Conservation (phyloP, 75 land plant genomes). For the Ceratopteris richardii region DNA sequence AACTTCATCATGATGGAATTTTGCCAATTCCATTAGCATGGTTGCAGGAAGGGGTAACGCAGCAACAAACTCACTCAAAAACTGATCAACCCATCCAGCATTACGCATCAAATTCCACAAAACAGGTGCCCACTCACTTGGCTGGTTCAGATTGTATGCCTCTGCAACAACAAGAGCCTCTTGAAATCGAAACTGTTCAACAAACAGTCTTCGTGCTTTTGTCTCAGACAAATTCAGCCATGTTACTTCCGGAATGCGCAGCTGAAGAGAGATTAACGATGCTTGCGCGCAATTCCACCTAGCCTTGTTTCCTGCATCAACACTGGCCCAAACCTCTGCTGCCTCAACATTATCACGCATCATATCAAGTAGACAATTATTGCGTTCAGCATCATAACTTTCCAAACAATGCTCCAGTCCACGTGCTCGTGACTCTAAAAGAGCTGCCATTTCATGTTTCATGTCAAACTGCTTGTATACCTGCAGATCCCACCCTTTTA, state of each 20-base stretch:
- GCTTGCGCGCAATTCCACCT: conserved; percentile 80
- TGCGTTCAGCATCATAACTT: conserved; percentile 51
- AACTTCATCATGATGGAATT: conserved; percentile 73
- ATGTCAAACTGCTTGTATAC: conserved; percentile 90
- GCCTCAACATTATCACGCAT: conserved; percentile 88
- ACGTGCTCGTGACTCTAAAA: conserved; percentile 61
- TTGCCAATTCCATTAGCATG: conserved; percentile 77
- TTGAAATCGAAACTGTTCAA: conserved; percentile 85
- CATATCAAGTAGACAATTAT: conserved; percentile 69
- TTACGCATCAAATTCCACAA: conserved; percentile 90
- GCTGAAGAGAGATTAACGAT: conserved; percentile 81
- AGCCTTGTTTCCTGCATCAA: conserved; percentile 87
- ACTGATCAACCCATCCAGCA: conserved; percentile 71
- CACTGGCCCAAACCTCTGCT: conserved; percentile 74
- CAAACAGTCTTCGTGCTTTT: conserved; percentile 71
- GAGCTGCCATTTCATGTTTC: conserved; percentile 85
- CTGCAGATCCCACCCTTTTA: conserved; percentile 24
- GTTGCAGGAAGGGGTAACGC: conserved; percentile 72
- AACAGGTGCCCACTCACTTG: conserved; percentile 86
- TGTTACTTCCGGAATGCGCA: conserved; percentile 73
- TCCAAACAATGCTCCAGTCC: conserved; percentile 43
- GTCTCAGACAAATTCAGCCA: conserved; percentile 80
- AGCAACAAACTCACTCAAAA: conserved; percentile 78
- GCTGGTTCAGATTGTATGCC: conserved; percentile 77
- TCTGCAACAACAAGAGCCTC: conserved; percentile 96